Evolutionary conservation across 2,329 filamentous ascomycete species (phyloP).

Genomic region (Sphaceloma murrayae): DNA sequence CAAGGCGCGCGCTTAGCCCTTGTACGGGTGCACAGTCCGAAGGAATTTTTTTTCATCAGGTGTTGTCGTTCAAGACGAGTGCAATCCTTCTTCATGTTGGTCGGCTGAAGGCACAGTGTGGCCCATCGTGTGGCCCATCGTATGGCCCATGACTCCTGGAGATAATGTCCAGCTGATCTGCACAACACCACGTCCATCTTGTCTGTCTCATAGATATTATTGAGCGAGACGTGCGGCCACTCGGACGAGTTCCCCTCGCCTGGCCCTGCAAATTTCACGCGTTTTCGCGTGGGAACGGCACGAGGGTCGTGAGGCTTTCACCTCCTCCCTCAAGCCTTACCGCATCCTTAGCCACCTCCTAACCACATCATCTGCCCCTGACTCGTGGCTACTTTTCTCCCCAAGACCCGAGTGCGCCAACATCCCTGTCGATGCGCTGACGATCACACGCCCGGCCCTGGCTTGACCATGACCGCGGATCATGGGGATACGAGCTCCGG

Average conservation of each 20-base stretch:
- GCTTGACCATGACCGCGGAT: slow-evolving; percentile 8
- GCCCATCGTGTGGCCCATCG: too few species aligned
- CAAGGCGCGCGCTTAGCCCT: slow-evolving; percentile 3
- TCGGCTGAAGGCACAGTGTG: too few species aligned
- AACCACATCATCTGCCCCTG: too few species aligned
- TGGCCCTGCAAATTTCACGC: slow-evolving; percentile 10
- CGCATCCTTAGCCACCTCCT: too few species aligned
- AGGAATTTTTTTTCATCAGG: too few species aligned
- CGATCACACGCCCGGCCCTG: not conserved
- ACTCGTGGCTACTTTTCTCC: not conserved
- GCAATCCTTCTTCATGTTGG: too few species aligned
- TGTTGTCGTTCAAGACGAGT: too few species aligned
- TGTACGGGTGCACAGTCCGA: not conserved
- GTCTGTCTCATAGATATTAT: slow-evolving; percentile 4
- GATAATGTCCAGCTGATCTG: too few species aligned
- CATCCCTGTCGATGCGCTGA: slow-evolving; percentile 1
- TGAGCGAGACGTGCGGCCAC: slow-evolving; percentile 6
- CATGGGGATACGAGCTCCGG: too few species aligned
- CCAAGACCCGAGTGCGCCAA: not conserved
- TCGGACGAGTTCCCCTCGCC: slow-evolving; percentile 4
- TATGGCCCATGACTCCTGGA: too few species aligned
- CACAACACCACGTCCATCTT: not conserved
- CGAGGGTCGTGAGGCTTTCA: slow-evolving; percentile 4
- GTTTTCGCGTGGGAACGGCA: slow-evolving; percentile 5
- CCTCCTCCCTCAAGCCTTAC: slow-evolving; percentile 2